These are phyloP conservation scores for Trypanosoma lewisi DNA, from an alignment of 208 protist genomes.

Conservation along the genomic window DNA sequence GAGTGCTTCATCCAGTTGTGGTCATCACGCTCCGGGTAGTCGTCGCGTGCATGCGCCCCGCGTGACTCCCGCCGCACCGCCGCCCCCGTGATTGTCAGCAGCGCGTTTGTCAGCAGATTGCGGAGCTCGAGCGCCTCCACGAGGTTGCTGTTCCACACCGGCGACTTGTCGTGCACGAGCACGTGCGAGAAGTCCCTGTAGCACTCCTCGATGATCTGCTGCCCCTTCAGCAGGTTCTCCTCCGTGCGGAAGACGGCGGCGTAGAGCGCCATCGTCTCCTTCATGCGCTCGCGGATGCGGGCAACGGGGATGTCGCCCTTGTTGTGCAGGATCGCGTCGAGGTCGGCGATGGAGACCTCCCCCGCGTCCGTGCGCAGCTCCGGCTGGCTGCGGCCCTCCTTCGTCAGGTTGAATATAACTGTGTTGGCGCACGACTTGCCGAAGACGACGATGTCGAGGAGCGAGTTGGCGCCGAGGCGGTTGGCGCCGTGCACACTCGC, in stretches of 20 bases:
- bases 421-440: conserved; percentile 96
- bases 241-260: conserved; percentile 96
- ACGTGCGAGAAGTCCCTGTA: conserved; percentile 94
- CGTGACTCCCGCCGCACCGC: conserved; percentile 96
- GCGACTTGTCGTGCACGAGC: conserved; percentile 91
- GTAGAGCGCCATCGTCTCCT: conserved; percentile 97
- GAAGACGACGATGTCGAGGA: conserved; percentile 99
- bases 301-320: conserved; percentile 91
- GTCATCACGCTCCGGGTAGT: conserved; percentile 96
- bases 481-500: conserved; percentile 99
- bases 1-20: conserved; percentile 99
- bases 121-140: conserved; percentile 99
- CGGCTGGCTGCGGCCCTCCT: conserved; percentile 86
- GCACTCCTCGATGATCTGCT: conserved; percentile 91
- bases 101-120: conserved; percentile 96
- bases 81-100: conserved; percentile 93
- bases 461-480: conserved; percentile 98
- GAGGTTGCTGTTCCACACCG: conserved; percentile 97
- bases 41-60: conserved; percentile 97
- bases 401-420: conserved; percentile 92
- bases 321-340: conserved; percentile 95
- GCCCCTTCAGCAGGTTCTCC: conserved; percentile 91
- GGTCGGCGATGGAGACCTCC: conserved; percentile 92
- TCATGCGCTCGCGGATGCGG: conserved; percentile 96
- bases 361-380: conserved; percentile 86